A percentile compares a stretch with the other conserved stretches of the same genome.
Evolutionary conservation across 148 eudicot species (phyloP).

Genomic region (Beta vulgaris): DNA sequence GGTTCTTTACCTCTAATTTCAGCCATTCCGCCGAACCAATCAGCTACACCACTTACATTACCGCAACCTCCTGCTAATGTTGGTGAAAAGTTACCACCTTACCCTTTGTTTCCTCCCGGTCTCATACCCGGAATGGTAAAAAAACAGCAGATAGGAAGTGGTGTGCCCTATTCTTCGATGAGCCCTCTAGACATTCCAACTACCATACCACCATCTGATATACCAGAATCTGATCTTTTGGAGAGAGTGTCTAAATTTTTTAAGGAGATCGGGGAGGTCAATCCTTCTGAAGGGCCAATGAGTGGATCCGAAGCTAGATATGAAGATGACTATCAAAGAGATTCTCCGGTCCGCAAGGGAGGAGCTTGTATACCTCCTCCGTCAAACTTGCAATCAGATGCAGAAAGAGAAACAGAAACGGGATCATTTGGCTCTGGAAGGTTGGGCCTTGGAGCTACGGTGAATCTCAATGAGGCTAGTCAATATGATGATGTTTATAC

Average conservation of each 20-base stretch:
- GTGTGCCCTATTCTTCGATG: slow-evolving; percentile 97
- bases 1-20: slow-evolving; percentile 50
- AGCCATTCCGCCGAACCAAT: slow-evolving; percentile 48
- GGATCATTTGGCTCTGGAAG: slow-evolving; percentile 66
- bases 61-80: slow-evolving; percentile 35
- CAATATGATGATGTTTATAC: slow-evolving; percentile 94
- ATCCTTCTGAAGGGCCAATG: slow-evolving; percentile 91
- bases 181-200: slow-evolving; percentile 98
- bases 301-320: slow-evolving; percentile 52
- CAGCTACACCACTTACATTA: slow-evolving; percentile 31
- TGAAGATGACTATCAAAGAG: slow-evolving; percentile 71
- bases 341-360: slow-evolving; percentile 73
- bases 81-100: slow-evolving; percentile 71
- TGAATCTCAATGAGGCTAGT: slow-evolving; percentile 66
- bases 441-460: slow-evolving; percentile 84
- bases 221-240: slow-evolving; percentile 67
- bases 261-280: slow-evolving; percentile 89
- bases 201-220: slow-evolving; percentile 69
- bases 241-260: slow-evolving; percentile 86
- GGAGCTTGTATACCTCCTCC: slow-evolving; percentile 99
- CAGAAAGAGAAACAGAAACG: slow-evolving; percentile 50
- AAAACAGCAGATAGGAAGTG: slow-evolving; percentile 93
- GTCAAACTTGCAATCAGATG: slow-evolving; percentile 53
- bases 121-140: slow-evolving; percentile 95
- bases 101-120: slow-evolving; percentile 96